Evolutionary conservation across 805 yeast genomes (phyloP).

Genomic region (Cyberlindnera sargentensis): DNA sequence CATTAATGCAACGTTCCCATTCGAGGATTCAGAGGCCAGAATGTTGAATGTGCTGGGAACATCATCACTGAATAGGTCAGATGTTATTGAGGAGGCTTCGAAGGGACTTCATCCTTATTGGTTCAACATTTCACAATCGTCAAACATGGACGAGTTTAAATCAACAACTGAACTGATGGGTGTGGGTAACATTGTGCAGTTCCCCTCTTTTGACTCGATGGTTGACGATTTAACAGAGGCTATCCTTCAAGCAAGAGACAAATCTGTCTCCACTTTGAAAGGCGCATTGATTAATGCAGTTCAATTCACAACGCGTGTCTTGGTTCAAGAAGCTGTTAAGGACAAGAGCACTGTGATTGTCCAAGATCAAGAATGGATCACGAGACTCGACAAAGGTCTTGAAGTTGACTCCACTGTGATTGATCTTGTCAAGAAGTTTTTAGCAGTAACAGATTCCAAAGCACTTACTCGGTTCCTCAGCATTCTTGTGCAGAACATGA

Average conservation of each 20-base stretch:
- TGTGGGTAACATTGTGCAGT: conserved; percentile 28
- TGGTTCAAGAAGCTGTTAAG: conserved; percentile 60
- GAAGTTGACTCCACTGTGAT: conserved; percentile 52
- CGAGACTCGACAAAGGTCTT: conserved; percentile 61
- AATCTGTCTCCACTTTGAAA: conserved; percentile 24
- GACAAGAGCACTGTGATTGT: conserved; percentile 48
- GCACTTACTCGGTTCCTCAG: neutral
- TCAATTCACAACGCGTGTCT: conserved; percentile 46
- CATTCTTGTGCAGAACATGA: conserved; percentile 29
- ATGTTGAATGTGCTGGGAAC: conserved; percentile 61
- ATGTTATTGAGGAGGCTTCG: conserved; percentile 70
- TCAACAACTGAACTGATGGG: conserved; percentile 40
- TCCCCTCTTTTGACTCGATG: conserved; percentile 49
- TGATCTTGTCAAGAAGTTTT: conserved; percentile 16
- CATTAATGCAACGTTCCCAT: conserved; percentile 56
- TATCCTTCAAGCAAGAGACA: conserved; percentile 18
- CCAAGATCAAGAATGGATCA: conserved; percentile 68
- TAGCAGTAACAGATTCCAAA: conserved; percentile 15
- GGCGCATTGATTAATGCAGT: conserved; percentile 36
- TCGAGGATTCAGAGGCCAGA: conserved; percentile 62
- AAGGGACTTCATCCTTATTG: conserved; percentile 82
- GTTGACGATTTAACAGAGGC: conserved; percentile 26
- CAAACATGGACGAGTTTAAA: conserved; percentile 36
- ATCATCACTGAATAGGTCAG: conserved; percentile 50
- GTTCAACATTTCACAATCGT: conserved; percentile 49